These are phyloP conservation scores for Lichtheimia ornata DNA, from an alignment of 371 early-diverging fungal genomes.

Conservation along the genomic window DNA sequence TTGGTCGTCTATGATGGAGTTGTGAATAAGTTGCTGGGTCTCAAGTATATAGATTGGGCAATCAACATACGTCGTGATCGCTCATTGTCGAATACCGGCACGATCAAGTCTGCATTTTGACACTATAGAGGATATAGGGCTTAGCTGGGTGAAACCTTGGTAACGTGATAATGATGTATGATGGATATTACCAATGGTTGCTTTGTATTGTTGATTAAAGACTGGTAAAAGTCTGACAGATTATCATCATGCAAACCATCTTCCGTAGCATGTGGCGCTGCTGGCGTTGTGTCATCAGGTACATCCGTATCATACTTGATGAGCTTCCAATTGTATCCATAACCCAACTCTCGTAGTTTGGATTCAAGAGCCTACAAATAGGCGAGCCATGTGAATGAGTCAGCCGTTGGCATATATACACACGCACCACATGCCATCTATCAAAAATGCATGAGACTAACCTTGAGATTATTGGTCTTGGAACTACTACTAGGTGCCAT, in stretches of 20 bases:
- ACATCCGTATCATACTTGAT: conserved; percentile 9
- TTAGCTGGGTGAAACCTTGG: not conserved
- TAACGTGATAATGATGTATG: too few species aligned
- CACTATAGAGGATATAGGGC: conserved; percentile 23
- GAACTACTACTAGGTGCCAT: not conserved
- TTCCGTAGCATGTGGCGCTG: too few species aligned
- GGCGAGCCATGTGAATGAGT: too few species aligned
- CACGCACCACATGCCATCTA: too few species aligned
- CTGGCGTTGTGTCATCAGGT: conserved; percentile 2
- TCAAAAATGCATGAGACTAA: conserved; percentile 3
- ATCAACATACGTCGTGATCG: not conserved
- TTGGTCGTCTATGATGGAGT: not conserved
- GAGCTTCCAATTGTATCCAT: conserved; percentile 11
- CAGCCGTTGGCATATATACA: too few species aligned
- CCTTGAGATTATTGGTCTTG: not conserved
- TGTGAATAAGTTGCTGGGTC: not conserved
- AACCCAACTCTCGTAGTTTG: conserved; percentile 14
- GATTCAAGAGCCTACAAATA: conserved; percentile 12
- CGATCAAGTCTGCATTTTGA: conserved; percentile 41
- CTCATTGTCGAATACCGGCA: conserved; percentile 17
- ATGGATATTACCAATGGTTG: conserved; percentile 21
- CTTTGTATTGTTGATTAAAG: conserved; percentile 14
- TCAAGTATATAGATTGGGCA: not conserved
- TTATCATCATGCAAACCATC: not conserved
- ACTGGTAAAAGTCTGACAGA: conserved; percentile 5